phyloP scores from a whole-genome alignment of 148 eudicot genomes.

The Drosera capensis region DNA sequence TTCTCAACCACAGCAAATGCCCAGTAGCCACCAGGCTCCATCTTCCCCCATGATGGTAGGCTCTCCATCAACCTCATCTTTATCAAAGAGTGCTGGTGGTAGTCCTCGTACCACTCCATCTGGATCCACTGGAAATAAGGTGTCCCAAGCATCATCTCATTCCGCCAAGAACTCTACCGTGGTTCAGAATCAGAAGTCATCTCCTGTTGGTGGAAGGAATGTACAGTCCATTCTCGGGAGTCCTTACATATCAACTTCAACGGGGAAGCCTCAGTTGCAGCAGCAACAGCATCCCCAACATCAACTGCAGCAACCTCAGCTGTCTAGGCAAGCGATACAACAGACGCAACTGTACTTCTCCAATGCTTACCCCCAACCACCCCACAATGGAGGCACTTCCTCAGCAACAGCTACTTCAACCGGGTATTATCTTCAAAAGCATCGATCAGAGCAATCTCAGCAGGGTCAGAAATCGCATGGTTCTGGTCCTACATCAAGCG shows the following conservation, averaged over 20 bases:
- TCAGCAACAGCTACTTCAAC: constrained; percentile 18
- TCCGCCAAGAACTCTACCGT: constrained; percentile 38
- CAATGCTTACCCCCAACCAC: constrained; percentile 32
- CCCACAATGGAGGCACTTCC: constrained; percentile 16
- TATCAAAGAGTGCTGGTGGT: constrained; percentile 72
- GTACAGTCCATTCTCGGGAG: constrained; percentile 57
- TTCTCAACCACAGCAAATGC: constrained; percentile 45
- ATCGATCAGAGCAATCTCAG: constrained; percentile 43
- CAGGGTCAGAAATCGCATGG: constrained; percentile 19
- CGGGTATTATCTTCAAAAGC: constrained; percentile 50
- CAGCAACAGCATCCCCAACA: constrained; percentile 31
- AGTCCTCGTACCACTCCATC: constrained; percentile 54
- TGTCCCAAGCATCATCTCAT: constrained; percentile 41
- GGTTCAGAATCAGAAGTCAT: constrained; percentile 33
- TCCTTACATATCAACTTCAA: constrained; percentile 36
- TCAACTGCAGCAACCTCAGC: constrained; percentile 37
- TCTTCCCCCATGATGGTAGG: constrained; percentile 67
- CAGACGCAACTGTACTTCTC: constrained; percentile 50
- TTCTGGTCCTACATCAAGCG: constrained; percentile 30
- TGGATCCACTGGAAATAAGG: constrained; percentile 39
- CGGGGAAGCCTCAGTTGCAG: constrained; percentile 31
- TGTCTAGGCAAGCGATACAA: constrained; percentile 31
- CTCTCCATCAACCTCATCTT: constrained; percentile 68
- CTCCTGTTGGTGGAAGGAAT: constrained; percentile 26
- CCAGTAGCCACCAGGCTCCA: constrained; percentile 27